A percentile compares a stretch with the other conserved stretches of the same genome.
Evolutionary conservation across 169 alveolate species (phyloP).

Genomic region (Babesia bovis): DNA sequence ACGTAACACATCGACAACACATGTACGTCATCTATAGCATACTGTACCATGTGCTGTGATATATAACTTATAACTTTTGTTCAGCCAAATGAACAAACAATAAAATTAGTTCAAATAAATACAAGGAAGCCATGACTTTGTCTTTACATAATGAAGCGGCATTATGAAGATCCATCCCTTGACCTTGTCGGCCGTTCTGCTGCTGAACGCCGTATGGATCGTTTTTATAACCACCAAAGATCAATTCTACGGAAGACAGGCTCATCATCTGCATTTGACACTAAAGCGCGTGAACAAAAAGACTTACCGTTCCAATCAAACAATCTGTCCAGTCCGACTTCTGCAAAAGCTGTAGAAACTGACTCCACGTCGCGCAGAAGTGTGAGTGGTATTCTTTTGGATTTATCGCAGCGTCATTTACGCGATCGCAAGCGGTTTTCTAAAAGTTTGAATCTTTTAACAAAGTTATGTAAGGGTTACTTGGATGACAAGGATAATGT

Average conservation of each 20-base stretch:
- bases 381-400: slow-evolving; percentile 34
- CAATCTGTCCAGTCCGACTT: not conserved
- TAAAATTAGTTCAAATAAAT: too few species aligned
- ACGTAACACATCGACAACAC: too few species aligned
- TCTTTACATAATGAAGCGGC: slow-evolving; percentile 38
- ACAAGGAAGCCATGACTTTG: too few species aligned
- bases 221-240: slow-evolving; percentile 73
- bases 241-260: slow-evolving; percentile 23
- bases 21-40: too few species aligned
- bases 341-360: slow-evolving; percentile 1
- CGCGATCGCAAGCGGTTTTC: slow-evolving; percentile 36
- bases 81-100: too few species aligned
- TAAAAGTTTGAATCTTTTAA: slow-evolving; percentile 36
- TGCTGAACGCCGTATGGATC: slow-evolving; percentile 73
- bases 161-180: slow-evolving; percentile 51
- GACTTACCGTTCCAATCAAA: slow-evolving; percentile 32
- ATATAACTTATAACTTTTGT: too few species aligned
- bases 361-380: slow-evolving; percentile 14
- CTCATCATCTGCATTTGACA: not conserved
- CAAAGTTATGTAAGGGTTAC: slow-evolving; percentile 32
- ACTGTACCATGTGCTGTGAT: too few species aligned
- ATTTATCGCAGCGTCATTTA: slow-evolving; percentile 45
- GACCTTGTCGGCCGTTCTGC: slow-evolving; percentile 78
- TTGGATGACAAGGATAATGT: slow-evolving; percentile 34
- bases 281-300: slow-evolving; percentile 9